A percentile compares a stretch with the other conserved stretches of the same genome.
Evolutionary conservation across 495 filamentous ascomycete genomes (phyloP).

Genomic region (Chaetomidium leptoderma): DNA sequence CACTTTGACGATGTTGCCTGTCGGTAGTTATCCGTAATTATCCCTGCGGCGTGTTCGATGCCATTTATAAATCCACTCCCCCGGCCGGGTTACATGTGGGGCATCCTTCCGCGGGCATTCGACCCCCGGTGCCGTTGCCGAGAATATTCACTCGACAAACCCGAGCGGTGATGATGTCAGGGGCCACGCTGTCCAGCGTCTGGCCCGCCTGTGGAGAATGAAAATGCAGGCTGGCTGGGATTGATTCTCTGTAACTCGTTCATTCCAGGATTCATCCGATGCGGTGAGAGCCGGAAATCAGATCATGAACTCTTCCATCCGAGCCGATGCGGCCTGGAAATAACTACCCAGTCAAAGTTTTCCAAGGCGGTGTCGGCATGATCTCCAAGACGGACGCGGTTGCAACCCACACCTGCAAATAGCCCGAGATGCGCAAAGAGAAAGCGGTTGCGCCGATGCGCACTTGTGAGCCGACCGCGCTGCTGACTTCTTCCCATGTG

Average conservation of each 20-base stretch:
- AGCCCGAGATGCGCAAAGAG: neutral
- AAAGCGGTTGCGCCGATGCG: slow-evolving; percentile 16
- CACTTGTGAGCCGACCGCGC: slow-evolving; percentile 2
- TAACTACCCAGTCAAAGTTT: neutral
- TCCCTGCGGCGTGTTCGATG: neutral
- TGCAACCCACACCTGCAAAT: neutral
- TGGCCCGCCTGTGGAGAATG: neutral
- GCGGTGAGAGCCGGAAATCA: neutral
- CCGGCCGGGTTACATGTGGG: neutral
- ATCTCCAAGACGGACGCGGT: neutral
- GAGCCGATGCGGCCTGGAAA: neutral
- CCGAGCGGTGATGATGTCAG: neutral
- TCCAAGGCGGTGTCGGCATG: neutral
- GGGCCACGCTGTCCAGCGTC: slow-evolving; percentile 1
- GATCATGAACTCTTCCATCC: neutral
- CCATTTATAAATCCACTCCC: neutral
- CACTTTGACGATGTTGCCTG: too few relatives aligned
- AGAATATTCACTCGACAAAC: neutral
- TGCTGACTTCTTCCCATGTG: too few relatives aligned
- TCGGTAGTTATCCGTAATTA: too few relatives aligned
- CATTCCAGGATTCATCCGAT: neutral
- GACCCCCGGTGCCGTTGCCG: neutral
- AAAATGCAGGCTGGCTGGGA: neutral
- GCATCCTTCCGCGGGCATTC: neutral
- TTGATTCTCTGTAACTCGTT: too few relatives aligned